These are phyloP conservation scores for Penicillium mononematosum DNA, from an alignment of 495 filamentous ascomycete genomes.

Conservation along the genomic window DNA sequence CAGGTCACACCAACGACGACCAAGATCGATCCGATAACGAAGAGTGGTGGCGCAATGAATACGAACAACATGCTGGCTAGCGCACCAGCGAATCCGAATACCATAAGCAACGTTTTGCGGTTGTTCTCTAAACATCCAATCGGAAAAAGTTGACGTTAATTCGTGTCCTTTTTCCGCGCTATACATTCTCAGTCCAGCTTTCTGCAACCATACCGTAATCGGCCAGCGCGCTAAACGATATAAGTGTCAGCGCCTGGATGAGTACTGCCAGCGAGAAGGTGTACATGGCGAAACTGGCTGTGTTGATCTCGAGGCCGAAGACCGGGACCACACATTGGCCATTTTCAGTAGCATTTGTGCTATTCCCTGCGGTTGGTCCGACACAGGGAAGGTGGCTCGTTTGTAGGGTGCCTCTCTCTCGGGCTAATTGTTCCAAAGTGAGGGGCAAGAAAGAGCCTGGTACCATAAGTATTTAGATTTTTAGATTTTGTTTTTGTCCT, in stretches of 20 bases:
- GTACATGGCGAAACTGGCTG: constrained; percentile 57
- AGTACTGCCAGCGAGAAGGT: constrained; percentile 53
- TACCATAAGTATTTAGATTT: constrained; percentile 10
- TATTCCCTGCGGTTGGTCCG: constrained; percentile 18
- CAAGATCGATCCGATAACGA: constrained; percentile 71
- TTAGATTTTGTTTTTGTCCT: no score
- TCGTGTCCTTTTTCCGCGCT: neutral
- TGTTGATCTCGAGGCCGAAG: constrained; percentile 48
- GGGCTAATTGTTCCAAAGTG: constrained; percentile 80
- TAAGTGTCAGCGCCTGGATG: constrained; percentile 51
- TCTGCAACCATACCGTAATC: constrained; percentile 49
- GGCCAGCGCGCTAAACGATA: constrained; percentile 53
- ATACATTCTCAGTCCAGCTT: neutral
- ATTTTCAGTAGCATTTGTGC: constrained; percentile 13
- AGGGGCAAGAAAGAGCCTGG: constrained; percentile 88
- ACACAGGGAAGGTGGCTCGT: constrained; percentile 47
- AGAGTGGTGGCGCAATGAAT: constrained; percentile 65
- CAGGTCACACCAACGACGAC: constrained; percentile 82
- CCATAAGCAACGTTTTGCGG: constrained; percentile 71
- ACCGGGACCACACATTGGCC: constrained; percentile 49
- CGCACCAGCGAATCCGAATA: constrained; percentile 77
- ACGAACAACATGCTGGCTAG: constrained; percentile 81
- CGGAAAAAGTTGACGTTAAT: constrained; percentile 6
- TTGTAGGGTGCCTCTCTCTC: constrained; percentile 74
- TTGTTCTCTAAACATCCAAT: constrained; percentile 34